A percentile compares a stretch with the other conserved stretches of the same genome.
phyloP scores from a whole-genome alignment of 345 rosid genomes.

The Orychophragmus violaceus region DNA sequence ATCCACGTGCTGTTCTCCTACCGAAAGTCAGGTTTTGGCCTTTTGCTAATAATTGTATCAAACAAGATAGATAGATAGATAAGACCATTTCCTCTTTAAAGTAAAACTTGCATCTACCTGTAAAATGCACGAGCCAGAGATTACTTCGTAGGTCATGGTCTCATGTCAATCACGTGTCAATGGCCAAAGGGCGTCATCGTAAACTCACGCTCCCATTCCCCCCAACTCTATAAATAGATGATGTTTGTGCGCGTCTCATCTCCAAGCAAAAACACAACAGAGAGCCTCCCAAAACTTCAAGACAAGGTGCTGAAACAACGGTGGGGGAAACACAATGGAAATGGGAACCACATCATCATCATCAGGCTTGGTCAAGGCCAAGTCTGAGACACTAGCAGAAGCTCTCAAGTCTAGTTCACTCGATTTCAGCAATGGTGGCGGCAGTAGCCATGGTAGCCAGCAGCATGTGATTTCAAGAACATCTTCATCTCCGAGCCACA shows the following conservation, averaged over 20 bases:
- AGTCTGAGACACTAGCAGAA: slow-evolving; percentile 64
- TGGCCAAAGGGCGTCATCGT: slow-evolving; percentile 24
- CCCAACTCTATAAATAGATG: slow-evolving; percentile 29
- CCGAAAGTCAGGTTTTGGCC: slow-evolving; percentile 26
- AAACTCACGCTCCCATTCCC: neutral
- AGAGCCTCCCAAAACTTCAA: neutral
- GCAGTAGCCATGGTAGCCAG: slow-evolving; percentile 42
- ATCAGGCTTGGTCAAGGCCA: slow-evolving; percentile 60
- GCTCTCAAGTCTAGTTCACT: slow-evolving; percentile 57
- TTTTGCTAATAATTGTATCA: slow-evolving; percentile 14
- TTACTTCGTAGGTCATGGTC: slow-evolving; percentile 19
- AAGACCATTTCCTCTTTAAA: slow-evolving; percentile 23
- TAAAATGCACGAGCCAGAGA: slow-evolving; percentile 28
- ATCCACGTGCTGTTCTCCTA: slow-evolving; percentile 26
- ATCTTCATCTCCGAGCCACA: slow-evolving; percentile 40
- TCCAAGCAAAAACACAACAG: neutral
- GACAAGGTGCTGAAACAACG: slow-evolving; percentile 7
- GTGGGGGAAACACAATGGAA: slow-evolving; percentile 1
- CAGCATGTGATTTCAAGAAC: slow-evolving; percentile 38
- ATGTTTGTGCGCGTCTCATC: neutral
- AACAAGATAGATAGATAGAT: slow-evolving; percentile 16
- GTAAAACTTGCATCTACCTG: slow-evolving; percentile 19
- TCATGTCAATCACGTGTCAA: slow-evolving; percentile 33
- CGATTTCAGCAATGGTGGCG: slow-evolving; percentile 12
- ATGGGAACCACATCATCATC: slow-evolving; percentile 28